These are phyloP conservation scores for Ananas comosus DNA, from an alignment of 176 grass and related monocot species.

Conservation along the genomic window DNA sequence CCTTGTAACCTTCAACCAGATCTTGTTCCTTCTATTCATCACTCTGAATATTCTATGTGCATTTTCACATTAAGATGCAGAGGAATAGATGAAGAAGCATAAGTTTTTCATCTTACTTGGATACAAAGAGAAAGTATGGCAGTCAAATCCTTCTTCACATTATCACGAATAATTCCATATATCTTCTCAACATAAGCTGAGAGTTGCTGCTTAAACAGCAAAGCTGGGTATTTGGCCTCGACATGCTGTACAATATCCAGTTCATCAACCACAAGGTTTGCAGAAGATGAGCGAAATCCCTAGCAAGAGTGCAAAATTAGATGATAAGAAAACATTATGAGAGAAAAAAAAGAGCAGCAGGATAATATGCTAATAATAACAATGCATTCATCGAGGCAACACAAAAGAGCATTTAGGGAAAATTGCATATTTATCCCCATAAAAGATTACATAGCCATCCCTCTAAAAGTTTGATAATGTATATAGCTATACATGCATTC, in stretches of 20 bases:
- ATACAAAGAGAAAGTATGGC: constrained; percentile 57
- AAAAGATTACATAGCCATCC: too few relatives aligned
- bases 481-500: too few relatives aligned
- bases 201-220: constrained; percentile 98
- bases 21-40: not conserved
- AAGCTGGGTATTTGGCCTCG: constrained; percentile 88
- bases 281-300: constrained; percentile 68
- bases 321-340: constrained; percentile 14
- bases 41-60: not conserved
- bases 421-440: too few relatives aligned
- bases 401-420: too few relatives aligned
- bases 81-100: not conserved
- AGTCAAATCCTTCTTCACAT: constrained; percentile 74
- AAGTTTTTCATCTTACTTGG: constrained; percentile 39
- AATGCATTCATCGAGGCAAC: too few relatives aligned
- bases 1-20: too few relatives aligned
- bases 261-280: constrained; percentile 27
- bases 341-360: constrained; percentile 5
- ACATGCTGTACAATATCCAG: constrained; percentile 59
- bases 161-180: constrained; percentile 71
- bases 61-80: not conserved
- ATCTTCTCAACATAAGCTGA: constrained; percentile 86
- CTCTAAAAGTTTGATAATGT: too few relatives aligned
- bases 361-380: not conserved
- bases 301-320: constrained; percentile 25